These are phyloP conservation scores for Daldinia concentrica DNA, from an alignment of 495 filamentous ascomycete genomes.

Conservation along the genomic window DNA sequence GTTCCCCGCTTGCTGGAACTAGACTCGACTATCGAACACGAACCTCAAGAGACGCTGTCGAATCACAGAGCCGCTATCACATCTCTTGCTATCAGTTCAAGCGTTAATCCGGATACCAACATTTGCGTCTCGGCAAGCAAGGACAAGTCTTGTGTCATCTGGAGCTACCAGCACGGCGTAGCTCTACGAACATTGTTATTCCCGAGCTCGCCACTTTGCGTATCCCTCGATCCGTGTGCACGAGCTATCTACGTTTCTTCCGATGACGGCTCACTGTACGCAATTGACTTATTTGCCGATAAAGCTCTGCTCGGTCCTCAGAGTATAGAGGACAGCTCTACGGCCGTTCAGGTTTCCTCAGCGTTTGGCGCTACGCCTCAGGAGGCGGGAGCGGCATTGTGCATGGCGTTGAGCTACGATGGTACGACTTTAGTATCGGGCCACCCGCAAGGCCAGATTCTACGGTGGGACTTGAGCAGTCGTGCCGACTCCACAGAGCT, in stretches of 20 bases:
- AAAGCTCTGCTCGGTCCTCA: slow-evolving; percentile 65
- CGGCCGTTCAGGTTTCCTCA: slow-evolving; percentile 64
- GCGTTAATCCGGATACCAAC: slow-evolving; percentile 68
- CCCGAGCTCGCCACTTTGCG: slow-evolving; percentile 71
- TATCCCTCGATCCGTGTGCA: slow-evolving; percentile 83
- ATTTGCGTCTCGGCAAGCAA: slow-evolving; percentile 80
- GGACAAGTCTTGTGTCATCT: slow-evolving; percentile 84
- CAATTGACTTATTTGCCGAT: slow-evolving; percentile 76
- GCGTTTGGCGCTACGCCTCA: slow-evolving; percentile 70
- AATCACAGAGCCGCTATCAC: slow-evolving; percentile 84
- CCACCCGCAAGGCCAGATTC: slow-evolving; percentile 81
- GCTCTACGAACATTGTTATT: slow-evolving; percentile 82
- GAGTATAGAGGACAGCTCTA: slow-evolving; percentile 59
- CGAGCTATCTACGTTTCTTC: slow-evolving; percentile 84
- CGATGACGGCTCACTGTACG: slow-evolving; percentile 83
- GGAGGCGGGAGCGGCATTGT: slow-evolving; percentile 68
- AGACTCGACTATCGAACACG: slow-evolving; percentile 59
- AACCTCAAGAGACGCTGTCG: slow-evolving; percentile 73
- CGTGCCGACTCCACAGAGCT: slow-evolving; percentile 68
- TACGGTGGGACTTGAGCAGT: slow-evolving; percentile 79
- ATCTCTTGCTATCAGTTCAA: slow-evolving; percentile 72
- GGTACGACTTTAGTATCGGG: slow-evolving; percentile 82
- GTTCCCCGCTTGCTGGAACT: slow-evolving; percentile 73
- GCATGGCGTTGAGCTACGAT: slow-evolving; percentile 78
- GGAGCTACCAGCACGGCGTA: slow-evolving; percentile 84